Evolutionary conservation across 2,329 filamentous ascomycete species (phyloP).

Genomic region (Talaromyces piceae): DNA sequence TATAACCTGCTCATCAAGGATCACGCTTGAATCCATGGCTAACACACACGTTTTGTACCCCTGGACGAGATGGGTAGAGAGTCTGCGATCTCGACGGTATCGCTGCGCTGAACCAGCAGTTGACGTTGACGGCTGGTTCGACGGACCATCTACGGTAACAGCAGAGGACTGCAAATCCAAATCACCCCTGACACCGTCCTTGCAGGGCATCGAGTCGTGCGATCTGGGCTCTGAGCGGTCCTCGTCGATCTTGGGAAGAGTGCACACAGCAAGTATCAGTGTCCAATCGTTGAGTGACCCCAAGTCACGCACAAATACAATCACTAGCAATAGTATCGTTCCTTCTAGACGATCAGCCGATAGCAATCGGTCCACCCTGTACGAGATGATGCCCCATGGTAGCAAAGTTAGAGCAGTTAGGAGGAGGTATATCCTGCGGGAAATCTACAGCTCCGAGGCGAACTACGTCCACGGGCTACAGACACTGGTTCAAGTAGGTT

Average conservation of each 20-base stretch:
- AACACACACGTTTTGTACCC: constrained; percentile 13
- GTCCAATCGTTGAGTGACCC: constrained; percentile 63
- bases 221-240: constrained; percentile 67
- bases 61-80: constrained; percentile 34
- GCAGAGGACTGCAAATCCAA: constrained; percentile 7
- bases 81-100: constrained; percentile 24
- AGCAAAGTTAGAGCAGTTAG: constrained; percentile 66
- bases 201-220: constrained; percentile 33
- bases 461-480: constrained; percentile 82
- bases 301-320: constrained; percentile 52
- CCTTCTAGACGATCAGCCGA: constrained; percentile 53
- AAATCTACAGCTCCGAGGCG: constrained; percentile 79
- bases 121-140: constrained; percentile 32
- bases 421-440: constrained; percentile 72
- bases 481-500: constrained; percentile 68
- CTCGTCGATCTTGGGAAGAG: constrained; percentile 67
- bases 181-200: background rate
- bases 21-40: background rate
- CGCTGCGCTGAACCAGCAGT: constrained; percentile 14
- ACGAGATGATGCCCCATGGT: constrained; percentile 54
- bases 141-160: constrained; percentile 14
- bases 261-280: constrained; percentile 75
- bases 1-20: background rate
- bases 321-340: constrained; percentile 42
- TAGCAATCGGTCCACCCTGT: constrained; percentile 40